phyloP scores from a whole-genome alignment of 202 grass and related monocot species.

The Brachypodium distachyon region DNA sequence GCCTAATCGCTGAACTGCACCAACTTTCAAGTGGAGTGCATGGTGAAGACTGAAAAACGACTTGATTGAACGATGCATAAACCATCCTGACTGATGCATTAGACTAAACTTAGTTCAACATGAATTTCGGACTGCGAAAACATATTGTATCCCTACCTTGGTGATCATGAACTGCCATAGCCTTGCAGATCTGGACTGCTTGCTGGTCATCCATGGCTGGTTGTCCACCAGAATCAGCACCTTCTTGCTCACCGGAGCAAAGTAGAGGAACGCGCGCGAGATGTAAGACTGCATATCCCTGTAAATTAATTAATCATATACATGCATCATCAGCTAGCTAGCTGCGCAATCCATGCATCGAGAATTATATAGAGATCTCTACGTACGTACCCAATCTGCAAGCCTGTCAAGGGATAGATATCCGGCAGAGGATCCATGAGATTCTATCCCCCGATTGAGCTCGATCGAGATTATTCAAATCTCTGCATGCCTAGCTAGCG shows the following conservation, averaged over 20 bases:
- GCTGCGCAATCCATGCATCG: no score
- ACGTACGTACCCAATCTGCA: constrained; percentile 48
- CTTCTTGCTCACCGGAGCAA: constrained; percentile 68
- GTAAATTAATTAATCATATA: neutral
- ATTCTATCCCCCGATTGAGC: no score
- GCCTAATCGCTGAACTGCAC: no score
- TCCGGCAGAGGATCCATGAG: constrained; percentile 37
- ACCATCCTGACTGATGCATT: no score
- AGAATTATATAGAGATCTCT: neutral
- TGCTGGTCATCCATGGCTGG: constrained; percentile 66
- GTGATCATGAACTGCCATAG: constrained; percentile 94
- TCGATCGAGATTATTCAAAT: no score
- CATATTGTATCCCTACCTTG: constrained; percentile 52
- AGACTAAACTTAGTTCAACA: no score
- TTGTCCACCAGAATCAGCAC: constrained; percentile 89
- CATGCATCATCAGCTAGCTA: neutral
- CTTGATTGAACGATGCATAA: no score
- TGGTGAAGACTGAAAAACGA: no score
- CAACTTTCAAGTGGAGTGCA: no score
- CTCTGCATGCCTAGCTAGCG: neutral
- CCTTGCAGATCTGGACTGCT: constrained; percentile 56
- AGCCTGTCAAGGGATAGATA: constrained; percentile 61
- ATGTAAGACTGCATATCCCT: constrained; percentile 91
- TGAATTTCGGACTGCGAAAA: no score
- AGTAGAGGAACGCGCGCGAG: constrained; percentile 70